A percentile compares a stretch with the other conserved stretches of the same genome.
Evolutionary conservation across 495 filamentous ascomycete genomes (phyloP).

Genomic region (Penicillium egyptiacum): DNA sequence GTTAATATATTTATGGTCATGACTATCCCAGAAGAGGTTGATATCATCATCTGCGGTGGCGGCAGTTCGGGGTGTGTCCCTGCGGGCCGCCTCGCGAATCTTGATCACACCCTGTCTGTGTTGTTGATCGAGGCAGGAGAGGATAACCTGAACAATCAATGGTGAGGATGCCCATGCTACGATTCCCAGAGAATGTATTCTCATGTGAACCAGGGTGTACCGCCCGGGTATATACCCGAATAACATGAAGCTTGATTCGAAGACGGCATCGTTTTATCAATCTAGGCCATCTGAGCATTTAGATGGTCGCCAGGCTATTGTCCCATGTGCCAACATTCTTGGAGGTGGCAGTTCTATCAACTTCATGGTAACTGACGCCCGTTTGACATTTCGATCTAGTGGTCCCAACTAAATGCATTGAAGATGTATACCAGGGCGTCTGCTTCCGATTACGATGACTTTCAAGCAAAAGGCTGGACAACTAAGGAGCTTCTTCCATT

Average conservation of each 20-base stretch:
- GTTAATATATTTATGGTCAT: constrained; percentile 13
- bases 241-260: constrained; percentile 82
- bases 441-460: constrained; percentile 82
- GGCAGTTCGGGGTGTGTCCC: constrained; percentile 72
- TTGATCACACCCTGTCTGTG: constrained; percentile 78
- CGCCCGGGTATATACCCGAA: constrained; percentile 75
- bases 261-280: constrained; percentile 84
- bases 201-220: constrained; percentile 52
- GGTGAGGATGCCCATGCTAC: constrained; percentile 31
- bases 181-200: neutral
- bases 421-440: constrained; percentile 86
- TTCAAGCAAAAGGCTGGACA: constrained; percentile 76
- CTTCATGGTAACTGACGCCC: constrained; percentile 60
- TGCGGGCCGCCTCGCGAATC: constrained; percentile 74
- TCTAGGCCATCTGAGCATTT: constrained; percentile 73
- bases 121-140: constrained; percentile 78
- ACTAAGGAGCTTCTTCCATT: constrained; percentile 76
- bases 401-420: neutral
- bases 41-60: constrained; percentile 82
- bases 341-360: constrained; percentile 81
- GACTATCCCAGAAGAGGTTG: constrained; percentile 64
- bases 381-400: neutral
- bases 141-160: constrained; percentile 80
- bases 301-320: constrained; percentile 68
- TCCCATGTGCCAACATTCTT: constrained; percentile 76